Base-by-base conservation (phyloP, 352 stramenopile genomes). In the Globisporangium cylindrosporum region DNA sequence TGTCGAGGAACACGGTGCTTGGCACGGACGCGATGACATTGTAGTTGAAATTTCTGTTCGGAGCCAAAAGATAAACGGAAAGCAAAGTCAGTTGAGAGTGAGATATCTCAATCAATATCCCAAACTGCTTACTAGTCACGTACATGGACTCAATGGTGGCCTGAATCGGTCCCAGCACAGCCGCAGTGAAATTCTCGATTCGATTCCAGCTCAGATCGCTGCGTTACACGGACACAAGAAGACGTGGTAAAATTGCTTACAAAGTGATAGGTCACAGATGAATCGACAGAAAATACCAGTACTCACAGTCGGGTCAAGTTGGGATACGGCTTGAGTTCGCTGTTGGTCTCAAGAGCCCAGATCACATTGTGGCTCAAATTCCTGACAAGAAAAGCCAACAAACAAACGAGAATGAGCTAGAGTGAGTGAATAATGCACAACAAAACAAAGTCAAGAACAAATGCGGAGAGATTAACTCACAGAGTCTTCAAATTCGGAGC, bases 291-390 rank as follows among this genome's bases (percentile, higher is more conserved):
- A 18, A 24, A 38, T 15, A 36, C 12, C 24, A 14, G 58, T 46
- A 78, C 81, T 24, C 78, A 90, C 82, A 91, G 68, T 5, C 73
- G 70, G 1, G 74, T 66, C 27, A 91, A 75, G 1, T 69, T 64
- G 0, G 68, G 64, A 51, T 83, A 91, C n/a, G 73, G 78, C 8
- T 48, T 61, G 10, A 91, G 69, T n/a, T 80, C 72, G 18, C 78
- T 77, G 55, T 82, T 86, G 4, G 77, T 81, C 14, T 81, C 69
- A 3, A 91, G 70, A 18, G 75, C 78, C 82, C 82, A 91, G 12
- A 91, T 62, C 59, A 77, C 80, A 53, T 91, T 91, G 38, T 74
- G 74, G 41, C 82, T 91, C 72, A 91, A 59, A 36, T 91, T 89
- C 15, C 82, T 91, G 53, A 20, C 54, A 0, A 15, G 14, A 60